Conservation (phyloP, 148 eudicot species). For the Camellia granthamiana region DNA sequence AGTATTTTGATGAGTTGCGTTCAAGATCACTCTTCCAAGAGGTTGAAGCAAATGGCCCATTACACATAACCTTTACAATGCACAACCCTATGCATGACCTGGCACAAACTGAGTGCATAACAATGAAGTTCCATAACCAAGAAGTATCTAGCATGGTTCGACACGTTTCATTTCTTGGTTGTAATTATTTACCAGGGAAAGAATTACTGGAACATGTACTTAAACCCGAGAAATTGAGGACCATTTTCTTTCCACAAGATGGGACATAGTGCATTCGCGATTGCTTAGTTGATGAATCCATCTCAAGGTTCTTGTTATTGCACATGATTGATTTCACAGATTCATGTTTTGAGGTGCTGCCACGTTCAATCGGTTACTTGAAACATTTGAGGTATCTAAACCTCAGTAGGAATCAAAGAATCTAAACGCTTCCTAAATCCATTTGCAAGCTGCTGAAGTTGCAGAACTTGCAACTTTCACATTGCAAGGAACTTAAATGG, state of each 20-base stretch:
- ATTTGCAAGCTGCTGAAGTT: neutral
- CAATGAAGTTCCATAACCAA: neutral
- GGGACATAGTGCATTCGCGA: too few species aligned
- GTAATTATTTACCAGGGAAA: too few species aligned
- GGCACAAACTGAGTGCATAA: neutral
- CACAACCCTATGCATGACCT: conserved; percentile 3
- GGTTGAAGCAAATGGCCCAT: neutral
- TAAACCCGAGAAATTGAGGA: neutral
- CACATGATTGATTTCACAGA: neutral
- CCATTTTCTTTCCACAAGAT: neutral
- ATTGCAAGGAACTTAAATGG: neutral
- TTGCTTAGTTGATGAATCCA: neutral
- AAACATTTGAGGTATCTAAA: neutral
- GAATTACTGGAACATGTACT: neutral
- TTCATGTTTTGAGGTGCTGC: neutral
- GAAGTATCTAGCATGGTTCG: neutral
- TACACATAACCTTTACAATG: neutral
- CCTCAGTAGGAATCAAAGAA: neutral
- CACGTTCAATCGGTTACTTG: conserved; percentile 1
- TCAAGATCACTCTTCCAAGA: neutral
- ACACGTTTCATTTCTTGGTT: neutral
- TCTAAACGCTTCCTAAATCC: neutral
- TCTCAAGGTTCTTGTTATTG: neutral
- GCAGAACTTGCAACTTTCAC: neutral
- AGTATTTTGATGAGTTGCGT: neutral